phyloP scores from a whole-genome alignment of 177 flowering plant species.

The Vitis hybrid region DNA sequence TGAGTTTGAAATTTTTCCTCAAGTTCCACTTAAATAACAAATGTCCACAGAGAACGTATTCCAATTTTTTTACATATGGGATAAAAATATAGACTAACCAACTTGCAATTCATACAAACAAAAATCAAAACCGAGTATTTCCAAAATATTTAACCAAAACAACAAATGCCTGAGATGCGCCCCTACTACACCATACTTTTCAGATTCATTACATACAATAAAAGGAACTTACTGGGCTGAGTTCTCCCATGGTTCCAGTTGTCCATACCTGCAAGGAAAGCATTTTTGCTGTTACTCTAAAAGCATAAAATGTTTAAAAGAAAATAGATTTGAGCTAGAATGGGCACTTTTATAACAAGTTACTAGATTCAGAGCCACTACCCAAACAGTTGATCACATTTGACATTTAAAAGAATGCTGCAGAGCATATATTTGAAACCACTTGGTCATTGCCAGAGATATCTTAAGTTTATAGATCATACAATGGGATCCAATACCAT shows the following conservation, averaged over 20 bases:
- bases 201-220: not conserved
- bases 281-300: not conserved
- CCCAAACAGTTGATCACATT: too few species aligned
- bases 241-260: constrained; percentile 96
- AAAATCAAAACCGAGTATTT: not conserved
- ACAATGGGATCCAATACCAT: too few species aligned
- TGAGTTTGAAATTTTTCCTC: not conserved
- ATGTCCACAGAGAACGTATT: not conserved
- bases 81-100: not conserved
- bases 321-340: not conserved
- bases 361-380: not conserved
- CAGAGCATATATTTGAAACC: too few species aligned
- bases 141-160: not conserved
- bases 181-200: not conserved
- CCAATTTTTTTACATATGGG: not conserved
- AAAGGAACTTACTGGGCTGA: constrained; percentile 70
- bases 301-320: not conserved
- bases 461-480: too few species aligned
- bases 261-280: constrained; percentile 78
- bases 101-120: not conserved
- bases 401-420: too few species aligned
- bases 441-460: too few species aligned
- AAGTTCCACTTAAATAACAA: too few species aligned
- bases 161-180: not conserved
- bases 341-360: not conserved